These are phyloP conservation scores for Prunus padus DNA, from an alignment of 306 rosid species.

Conservation along the genomic window DNA sequence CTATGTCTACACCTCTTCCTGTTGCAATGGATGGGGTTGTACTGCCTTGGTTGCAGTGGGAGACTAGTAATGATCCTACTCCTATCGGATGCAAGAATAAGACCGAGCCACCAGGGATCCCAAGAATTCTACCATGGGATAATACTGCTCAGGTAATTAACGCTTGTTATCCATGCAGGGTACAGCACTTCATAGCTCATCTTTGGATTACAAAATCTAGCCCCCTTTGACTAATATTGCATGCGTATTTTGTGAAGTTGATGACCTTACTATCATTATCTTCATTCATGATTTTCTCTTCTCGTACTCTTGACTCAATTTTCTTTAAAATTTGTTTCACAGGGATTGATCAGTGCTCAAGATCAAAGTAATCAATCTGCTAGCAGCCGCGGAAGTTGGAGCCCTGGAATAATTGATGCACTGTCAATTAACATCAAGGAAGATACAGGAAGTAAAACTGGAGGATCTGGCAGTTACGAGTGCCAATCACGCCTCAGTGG, in stretches of 20 bases:
- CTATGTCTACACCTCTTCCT: conserved; percentile 51
- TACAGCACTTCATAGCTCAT: not conserved
- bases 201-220: not conserved
- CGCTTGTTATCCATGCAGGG: no score
- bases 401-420: conserved; percentile 46
- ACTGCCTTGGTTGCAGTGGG: conserved; percentile 97
- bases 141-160: conserved; percentile 45
- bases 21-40: conserved; percentile 71
- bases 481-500: conserved; percentile 35
- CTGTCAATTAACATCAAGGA: conserved; percentile 48
- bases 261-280: not conserved
- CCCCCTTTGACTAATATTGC: not conserved
- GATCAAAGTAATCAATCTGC: conserved; percentile 48
- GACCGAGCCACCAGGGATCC: conserved; percentile 39
- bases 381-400: conserved; percentile 93
- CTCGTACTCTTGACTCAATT: not conserved
- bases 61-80: conserved; percentile 62
- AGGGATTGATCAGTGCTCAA: conserved; percentile 43
- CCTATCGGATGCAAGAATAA: conserved; percentile 45
- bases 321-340: conserved; percentile 19
- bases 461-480: conserved; percentile 27
- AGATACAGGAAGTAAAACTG: conserved; percentile 38
- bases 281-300: not conserved
- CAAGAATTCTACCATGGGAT: conserved; percentile 32
- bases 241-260: not conserved